These are phyloP conservation scores for Aphanomyces astaci DNA, from an alignment of 352 stramenopile species.

Conservation along the genomic window DNA sequence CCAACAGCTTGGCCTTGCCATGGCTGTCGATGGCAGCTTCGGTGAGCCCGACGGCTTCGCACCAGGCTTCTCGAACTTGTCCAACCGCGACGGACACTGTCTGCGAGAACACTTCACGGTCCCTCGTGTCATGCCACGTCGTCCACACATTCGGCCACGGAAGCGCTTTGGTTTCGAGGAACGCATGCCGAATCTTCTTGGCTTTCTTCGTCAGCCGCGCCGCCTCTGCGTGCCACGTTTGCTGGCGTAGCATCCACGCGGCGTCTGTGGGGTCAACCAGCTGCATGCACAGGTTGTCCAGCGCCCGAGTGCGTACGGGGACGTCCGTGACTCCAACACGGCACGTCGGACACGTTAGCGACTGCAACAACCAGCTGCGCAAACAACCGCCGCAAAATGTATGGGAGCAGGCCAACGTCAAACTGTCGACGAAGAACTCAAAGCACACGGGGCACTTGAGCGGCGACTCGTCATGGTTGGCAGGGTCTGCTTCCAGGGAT, in stretches of 20 bases:
- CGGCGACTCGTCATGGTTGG: not conserved
- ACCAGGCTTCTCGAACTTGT: conserved; percentile 48
- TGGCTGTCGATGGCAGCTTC: conserved; percentile 41
- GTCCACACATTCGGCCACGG: conserved; percentile 35
- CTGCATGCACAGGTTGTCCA: conserved; percentile 67
- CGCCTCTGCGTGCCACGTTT: conserved; percentile 21
- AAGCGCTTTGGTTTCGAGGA: not conserved
- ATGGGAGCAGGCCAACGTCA: conserved; percentile 73
- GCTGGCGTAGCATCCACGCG: conserved; percentile 30
- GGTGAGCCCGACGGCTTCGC: conserved; percentile 54
- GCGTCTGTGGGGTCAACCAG: conserved; percentile 57
- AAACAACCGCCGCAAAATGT: conserved; percentile 78
- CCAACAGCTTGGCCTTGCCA: conserved; percentile 1
- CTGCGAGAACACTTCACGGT: conserved; percentile 42
- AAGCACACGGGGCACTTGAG: conserved; percentile 79
- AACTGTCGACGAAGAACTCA: conserved; percentile 70
- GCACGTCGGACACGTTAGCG: conserved; percentile 71
- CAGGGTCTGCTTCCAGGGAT: not conserved
- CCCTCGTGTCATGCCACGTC: conserved; percentile 35
- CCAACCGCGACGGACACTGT: conserved; percentile 40
- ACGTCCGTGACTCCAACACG: conserved; percentile 50
- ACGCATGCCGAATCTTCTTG: conserved; percentile 13
- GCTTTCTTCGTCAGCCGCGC: conserved; percentile 15
- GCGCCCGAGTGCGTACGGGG: conserved; percentile 68
- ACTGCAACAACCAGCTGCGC: conserved; percentile 67